Evolutionary conservation across 2,329 filamentous ascomycete genomes (phyloP).

Genomic region (Niveomyces coronatus): DNA sequence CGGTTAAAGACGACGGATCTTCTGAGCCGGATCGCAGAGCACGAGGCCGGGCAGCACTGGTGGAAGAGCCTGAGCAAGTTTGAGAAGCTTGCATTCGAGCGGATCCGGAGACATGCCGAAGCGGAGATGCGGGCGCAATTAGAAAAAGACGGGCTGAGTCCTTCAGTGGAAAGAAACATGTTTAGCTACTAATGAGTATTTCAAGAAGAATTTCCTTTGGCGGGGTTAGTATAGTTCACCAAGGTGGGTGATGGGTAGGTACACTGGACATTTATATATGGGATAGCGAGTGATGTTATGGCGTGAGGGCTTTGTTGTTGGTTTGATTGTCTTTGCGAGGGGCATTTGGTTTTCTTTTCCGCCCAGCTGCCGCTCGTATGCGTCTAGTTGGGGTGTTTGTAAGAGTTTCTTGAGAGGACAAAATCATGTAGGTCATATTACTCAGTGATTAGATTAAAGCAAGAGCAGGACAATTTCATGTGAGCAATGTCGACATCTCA

Average conservation of each 20-base stretch:
- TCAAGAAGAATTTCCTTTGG: neutral
- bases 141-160: slow-evolving; percentile 32
- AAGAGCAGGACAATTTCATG: too few relatives aligned
- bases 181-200: slow-evolving; percentile 4
- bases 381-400: too few relatives aligned
- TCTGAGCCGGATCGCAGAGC: slow-evolving; percentile 69
- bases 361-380: neutral
- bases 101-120: slow-evolving; percentile 60
- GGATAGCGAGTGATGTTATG: too few relatives aligned
- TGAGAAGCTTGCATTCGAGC: slow-evolving; percentile 73
- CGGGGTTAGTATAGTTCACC: neutral
- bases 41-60: slow-evolving; percentile 89
- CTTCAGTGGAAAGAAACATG: slow-evolving; percentile 28
- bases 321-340: too few relatives aligned
- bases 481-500: neutral
- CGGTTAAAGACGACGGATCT: slow-evolving; percentile 67
- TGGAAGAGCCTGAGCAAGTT: slow-evolving; percentile 82
- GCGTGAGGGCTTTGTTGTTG: too few relatives aligned
- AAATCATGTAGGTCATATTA: too few relatives aligned
- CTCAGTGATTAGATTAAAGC: too few relatives aligned
- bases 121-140: slow-evolving; percentile 37
- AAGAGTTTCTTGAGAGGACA: too few relatives aligned
- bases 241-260: neutral
- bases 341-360: too few relatives aligned
- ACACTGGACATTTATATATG: too few relatives aligned